Evolutionary conservation across 129 eudicot genomes (phyloP), one percentile per base, ranked within the genome.

Genomic region (Arctium minus): DNA sequence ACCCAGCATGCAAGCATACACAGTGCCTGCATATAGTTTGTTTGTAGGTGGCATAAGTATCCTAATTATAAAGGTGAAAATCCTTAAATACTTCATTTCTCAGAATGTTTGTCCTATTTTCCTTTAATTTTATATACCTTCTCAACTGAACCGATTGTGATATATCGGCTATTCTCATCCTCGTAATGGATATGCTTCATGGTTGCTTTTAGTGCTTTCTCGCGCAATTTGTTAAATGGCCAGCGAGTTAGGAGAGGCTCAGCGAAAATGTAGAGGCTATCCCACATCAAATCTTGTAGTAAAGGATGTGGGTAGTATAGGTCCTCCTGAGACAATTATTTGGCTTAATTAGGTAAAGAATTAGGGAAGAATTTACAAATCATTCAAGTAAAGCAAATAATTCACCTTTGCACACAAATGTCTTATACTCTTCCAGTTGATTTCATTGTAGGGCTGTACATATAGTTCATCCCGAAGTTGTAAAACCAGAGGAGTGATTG

Each of bases 1-100:
- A 90, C 94, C 97, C 94, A 92, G 71, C 97, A 90, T 65, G 94
- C 92, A 44, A 92, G 84, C 94, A 90, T 84, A 38, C 94, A 92
- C 31, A 92, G 32, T 0, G 89, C 89, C 92, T 89, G 38, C 73
- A 31, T 44, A 48, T 44, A 48, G 8, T 56, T 5, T 15, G 3
- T 56, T 17, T 17, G 29, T 17, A 56, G 9, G 67, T 15, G 29
- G 6, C 60, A 48, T 29, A 74, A 0, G 6, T 40, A 40, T 1
- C 1, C 9, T 40, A 42, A 68, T 22, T 22, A 22, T 12, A 17
- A 35, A 50, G 44, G 27, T 50, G 65, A 53, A 22, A 22, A 22
- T 22, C 27, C 27, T 22, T 22, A 22, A 22, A 22, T 22, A 22
- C 32, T 44, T 44, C 53, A 9, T 44, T 10, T 44, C 15, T n/a